A percentile compares a stretch with the other conserved stretches of the same genome.
These are phyloP conservation scores for Aspergillus haitiensis DNA, from an alignment of 495 filamentous ascomycete genomes.

Conservation along the genomic window DNA sequence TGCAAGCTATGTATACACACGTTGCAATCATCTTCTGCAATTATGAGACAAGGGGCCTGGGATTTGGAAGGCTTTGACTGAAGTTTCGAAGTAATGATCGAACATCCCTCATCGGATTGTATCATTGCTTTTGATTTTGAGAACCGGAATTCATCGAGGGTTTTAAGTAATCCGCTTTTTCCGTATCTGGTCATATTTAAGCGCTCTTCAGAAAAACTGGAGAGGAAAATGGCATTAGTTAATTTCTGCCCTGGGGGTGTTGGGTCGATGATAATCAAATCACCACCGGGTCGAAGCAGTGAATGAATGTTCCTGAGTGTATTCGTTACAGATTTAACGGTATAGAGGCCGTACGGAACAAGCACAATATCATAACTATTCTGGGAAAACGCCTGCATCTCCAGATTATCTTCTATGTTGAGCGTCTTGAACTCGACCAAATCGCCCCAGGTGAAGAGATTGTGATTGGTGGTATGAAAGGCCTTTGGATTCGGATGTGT, in stretches of 20 bases:
- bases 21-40: constrained; percentile 8
- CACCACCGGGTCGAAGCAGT: constrained; percentile 30
- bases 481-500: constrained; percentile 7
- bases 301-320: constrained; percentile 41
- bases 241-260: constrained; percentile 11
- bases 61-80: background rate
- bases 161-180: background rate
- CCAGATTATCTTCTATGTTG: constrained; percentile 37
- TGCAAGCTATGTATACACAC: background rate
- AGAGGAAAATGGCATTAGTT: constrained; percentile 15
- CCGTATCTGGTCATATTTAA: background rate
- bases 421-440: constrained; percentile 38
- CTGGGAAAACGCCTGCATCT: constrained; percentile 34
- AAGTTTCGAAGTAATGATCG: background rate
- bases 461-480: constrained; percentile 31
- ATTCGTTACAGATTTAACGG: constrained; percentile 31
- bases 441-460: constrained; percentile 30
- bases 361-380: constrained; percentile 46
- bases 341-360: constrained; percentile 45
- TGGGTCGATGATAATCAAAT: constrained; percentile 26
- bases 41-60: constrained; percentile 19
- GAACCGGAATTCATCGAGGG: background rate
- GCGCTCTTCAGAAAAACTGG: constrained; percentile 3
- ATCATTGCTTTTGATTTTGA: background rate
- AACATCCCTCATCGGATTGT: background rate